Percentiles rank a stretch among this genome's conserved stretches.
phyloP scores from a whole-genome alignment of 192 early-diverging fungal species.

The Pilobolus umbonatus region DNA sequence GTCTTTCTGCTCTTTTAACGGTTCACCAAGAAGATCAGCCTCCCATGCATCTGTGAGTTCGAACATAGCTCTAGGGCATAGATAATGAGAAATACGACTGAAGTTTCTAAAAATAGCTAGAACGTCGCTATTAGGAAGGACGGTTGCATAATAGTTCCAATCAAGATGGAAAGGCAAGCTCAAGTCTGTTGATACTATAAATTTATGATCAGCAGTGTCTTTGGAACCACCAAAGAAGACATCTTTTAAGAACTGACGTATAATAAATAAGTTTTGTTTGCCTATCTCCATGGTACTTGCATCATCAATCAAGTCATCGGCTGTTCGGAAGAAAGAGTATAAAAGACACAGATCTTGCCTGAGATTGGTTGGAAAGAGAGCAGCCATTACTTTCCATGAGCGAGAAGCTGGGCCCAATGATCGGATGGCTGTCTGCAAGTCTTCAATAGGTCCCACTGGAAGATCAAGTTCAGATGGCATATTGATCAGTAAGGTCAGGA shows the following conservation, averaged over 20 bases:
- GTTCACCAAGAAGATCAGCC: constrained; percentile 19
- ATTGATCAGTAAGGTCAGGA: constrained; percentile 8
- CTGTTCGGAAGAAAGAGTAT: constrained; percentile 29
- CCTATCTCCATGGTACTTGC: constrained; percentile 14
- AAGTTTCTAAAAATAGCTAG: constrained; percentile 26
- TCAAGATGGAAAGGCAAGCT: constrained; percentile 15
- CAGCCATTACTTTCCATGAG: constrained; percentile 33
- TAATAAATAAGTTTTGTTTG: constrained; percentile 16
- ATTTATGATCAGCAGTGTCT: not conserved
- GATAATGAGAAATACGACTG: constrained; percentile 24
- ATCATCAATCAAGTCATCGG: constrained; percentile 32
- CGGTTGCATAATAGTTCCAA: constrained; percentile 19
- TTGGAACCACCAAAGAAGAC: not conserved
- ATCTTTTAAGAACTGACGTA: constrained; percentile 21
- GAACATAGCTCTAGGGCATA: constrained; percentile 20
- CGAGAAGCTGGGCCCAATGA: constrained; percentile 22
- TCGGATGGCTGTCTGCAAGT: constrained; percentile 17
- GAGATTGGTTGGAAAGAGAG: constrained; percentile 25
- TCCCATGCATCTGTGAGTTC: constrained; percentile 30
- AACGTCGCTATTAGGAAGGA: constrained; percentile 15
- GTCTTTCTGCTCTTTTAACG: constrained; percentile 25
- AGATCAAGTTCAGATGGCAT: constrained; percentile 20
- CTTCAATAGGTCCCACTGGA: constrained; percentile 16
- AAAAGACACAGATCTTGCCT: constrained; percentile 33
- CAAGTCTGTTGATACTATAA: not conserved